Percentiles rank a stretch among this genome's conserved stretches.
phyloP scores from a whole-genome alignment of 306 rosid species.

The Phaseolus lunatus region DNA sequence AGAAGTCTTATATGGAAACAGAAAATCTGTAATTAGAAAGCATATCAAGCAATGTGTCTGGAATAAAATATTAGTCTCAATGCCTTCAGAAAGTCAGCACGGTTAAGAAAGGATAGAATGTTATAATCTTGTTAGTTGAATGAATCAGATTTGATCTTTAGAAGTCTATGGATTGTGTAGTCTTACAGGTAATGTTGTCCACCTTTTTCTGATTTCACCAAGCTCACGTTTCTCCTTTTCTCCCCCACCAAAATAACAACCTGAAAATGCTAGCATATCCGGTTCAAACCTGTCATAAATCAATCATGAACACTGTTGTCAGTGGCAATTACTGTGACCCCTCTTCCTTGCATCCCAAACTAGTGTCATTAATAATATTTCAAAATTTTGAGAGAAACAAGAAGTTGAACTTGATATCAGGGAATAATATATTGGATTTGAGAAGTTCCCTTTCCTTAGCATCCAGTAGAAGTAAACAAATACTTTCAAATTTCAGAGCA shows the following conservation, averaged over 20 bases:
- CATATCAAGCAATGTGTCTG: slow-evolving; percentile 26
- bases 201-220: slow-evolving; percentile 94
- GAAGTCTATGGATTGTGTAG: slow-evolving; percentile 39
- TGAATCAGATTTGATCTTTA: slow-evolving; percentile 24
- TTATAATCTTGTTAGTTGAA: slow-evolving; percentile 11
- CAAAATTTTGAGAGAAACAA: slow-evolving; percentile 10
- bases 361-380: slow-evolving; percentile 22
- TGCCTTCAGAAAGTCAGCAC: slow-evolving; percentile 31
- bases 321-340: slow-evolving; percentile 19
- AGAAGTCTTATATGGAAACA: slow-evolving; percentile 11
- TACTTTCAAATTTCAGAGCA: slow-evolving; percentile 32
- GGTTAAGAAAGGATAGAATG: slow-evolving; percentile 23
- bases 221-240: slow-evolving; percentile 90
- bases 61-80: slow-evolving; percentile 26
- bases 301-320: slow-evolving; percentile 41
- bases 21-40: slow-evolving; percentile 20
- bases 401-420: background rate
- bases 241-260: slow-evolving; percentile 99
- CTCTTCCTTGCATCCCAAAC: slow-evolving; percentile 11
- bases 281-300: slow-evolving; percentile 88
- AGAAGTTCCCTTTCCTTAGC: slow-evolving; percentile 6
- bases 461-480: slow-evolving; percentile 42
- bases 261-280: slow-evolving; percentile 99
- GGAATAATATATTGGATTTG: background rate
- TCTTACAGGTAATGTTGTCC: slow-evolving; percentile 98